Percentiles rank a stretch among this genome's conserved stretches.
Conservation (phyloP, 805 yeast species). For the Hanseniaspora lachancei region DNA sequence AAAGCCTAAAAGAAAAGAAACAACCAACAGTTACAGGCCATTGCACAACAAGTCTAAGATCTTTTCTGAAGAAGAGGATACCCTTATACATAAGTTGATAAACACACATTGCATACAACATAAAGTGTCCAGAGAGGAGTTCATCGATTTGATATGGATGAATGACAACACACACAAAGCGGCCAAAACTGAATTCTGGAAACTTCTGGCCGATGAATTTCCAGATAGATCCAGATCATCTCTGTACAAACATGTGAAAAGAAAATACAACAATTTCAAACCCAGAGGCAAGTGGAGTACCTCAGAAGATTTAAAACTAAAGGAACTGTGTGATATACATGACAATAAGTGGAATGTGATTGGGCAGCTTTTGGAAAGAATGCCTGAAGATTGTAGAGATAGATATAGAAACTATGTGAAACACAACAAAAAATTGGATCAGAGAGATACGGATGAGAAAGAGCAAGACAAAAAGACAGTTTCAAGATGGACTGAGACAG, state of each 20-base stretch:
- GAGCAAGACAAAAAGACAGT: constrained; percentile 14
- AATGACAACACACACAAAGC: constrained; percentile 72
- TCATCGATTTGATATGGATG: constrained; percentile 80
- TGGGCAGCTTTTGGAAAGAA: constrained; percentile 67
- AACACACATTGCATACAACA: constrained; percentile 53
- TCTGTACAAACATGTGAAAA: constrained; percentile 80
- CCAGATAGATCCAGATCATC: constrained; percentile 83
- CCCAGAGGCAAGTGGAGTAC: constrained; percentile 84
- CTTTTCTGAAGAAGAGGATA: constrained; percentile 39
- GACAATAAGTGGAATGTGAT: constrained; percentile 83
- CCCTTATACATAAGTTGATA: constrained; percentile 61
- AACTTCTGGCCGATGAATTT: constrained; percentile 56
- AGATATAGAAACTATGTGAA: constrained; percentile 92
- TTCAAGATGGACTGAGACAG: constrained; percentile 50
- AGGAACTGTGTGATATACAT: constrained; percentile 46
- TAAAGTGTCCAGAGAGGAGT: constrained; percentile 48
- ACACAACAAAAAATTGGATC: constrained; percentile 50
- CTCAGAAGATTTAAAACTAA: constrained; percentile 62
- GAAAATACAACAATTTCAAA: constrained; percentile 76
- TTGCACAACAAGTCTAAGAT: constrained; percentile 15
- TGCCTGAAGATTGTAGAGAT: constrained; percentile 97
- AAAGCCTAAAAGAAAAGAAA: constrained; percentile 31
- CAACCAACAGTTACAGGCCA: constrained; percentile 25
- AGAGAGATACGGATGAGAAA: constrained; percentile 16
- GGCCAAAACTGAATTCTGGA: constrained; percentile 51